phyloP scores from a whole-genome alignment of 108 stramenopile genomes.

The Cyclotella choctawhatcheeana region DNA sequence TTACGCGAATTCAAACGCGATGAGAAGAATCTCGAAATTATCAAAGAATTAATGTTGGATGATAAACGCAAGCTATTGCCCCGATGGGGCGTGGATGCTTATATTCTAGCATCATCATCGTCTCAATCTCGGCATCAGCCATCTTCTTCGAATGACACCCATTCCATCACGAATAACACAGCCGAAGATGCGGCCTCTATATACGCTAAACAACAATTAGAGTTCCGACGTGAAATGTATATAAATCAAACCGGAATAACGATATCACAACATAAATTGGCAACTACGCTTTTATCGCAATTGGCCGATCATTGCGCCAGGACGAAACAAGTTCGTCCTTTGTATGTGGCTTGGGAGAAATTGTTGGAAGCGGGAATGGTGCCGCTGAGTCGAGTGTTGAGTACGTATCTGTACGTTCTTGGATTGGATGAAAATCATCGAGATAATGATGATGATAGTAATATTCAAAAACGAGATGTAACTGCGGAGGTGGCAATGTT shows the following conservation, averaged over 20 bases:
- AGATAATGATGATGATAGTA: constrained; percentile 2
- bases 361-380: constrained; percentile 65
- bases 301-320: constrained; percentile 72
- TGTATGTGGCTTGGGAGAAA: constrained; percentile 75
- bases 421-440: constrained; percentile 39
- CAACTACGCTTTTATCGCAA: constrained; percentile 39
- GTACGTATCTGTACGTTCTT: constrained; percentile 70
- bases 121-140: too few species aligned
- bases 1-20: constrained; percentile 47
- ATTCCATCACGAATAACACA: neutral
- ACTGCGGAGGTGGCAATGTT: constrained; percentile 72
- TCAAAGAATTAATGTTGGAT: constrained; percentile 27
- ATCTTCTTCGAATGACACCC: neutral
- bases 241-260: constrained; percentile 43
- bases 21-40: constrained; percentile 23
- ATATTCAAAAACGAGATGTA: constrained; percentile 27
- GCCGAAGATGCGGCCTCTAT: neutral
- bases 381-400: constrained; percentile 53
- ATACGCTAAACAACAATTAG: constrained; percentile 34
- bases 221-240: constrained; percentile 33
- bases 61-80: constrained; percentile 18
- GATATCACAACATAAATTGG: constrained; percentile 34
- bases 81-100: constrained; percentile 20
- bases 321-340: constrained; percentile 45
- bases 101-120: too few species aligned